Base-by-base conservation (phyloP, 148 eudicot species). In the Beta vulgaris region DNA sequence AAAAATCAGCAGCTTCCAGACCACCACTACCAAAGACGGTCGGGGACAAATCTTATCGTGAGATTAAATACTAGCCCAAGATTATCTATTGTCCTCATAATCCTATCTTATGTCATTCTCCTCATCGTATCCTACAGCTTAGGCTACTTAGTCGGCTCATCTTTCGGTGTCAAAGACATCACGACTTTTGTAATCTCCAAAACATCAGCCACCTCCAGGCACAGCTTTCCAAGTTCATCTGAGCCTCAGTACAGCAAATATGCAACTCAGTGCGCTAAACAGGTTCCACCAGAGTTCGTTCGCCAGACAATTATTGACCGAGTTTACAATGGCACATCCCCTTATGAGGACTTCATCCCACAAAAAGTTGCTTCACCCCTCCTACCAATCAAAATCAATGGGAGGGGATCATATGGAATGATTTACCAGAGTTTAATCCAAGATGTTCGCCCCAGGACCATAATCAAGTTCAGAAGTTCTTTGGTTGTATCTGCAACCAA, bases 261-360 rank as follows among this genome's bases (percentile, higher is more conserved):
- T 18, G 43, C 25, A 60, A 6, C 60, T 44, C 79, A n/a, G 69
- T 78, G 80, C 53, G 71, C 54, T 1, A 71, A 78, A 19, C 76
- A 55, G 19, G 54, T 72, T 28, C 71, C 76, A 1, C 51, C 76
- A 39, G 81, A 72, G 19, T 59, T 39, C 25, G 42, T 72, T 40
- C 66, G 71, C 7, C 76, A 54, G 46, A 78, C 35, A 6, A 36
- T 72, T n/a, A 62, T 77, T 14, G 63, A 77, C 28, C 71, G 26
- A 9, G 69, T 62, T 28, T 77, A 77, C 76, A 63, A 53, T 62
- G 80, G 76, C 40, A 71, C 7, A 18, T 77, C 80, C n/a, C 75
- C 75, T 0, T 71, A 77, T 36, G 71, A 25, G 7, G 62, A 19
- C 21, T 71, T 46, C 70, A 71, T 31, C 53, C 40, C 40, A 26